Percentiles rank a stretch among this genome's conserved stretches.
Conservation (phyloP, 345 rosid genomes). For the Boechera stricta region DNA sequence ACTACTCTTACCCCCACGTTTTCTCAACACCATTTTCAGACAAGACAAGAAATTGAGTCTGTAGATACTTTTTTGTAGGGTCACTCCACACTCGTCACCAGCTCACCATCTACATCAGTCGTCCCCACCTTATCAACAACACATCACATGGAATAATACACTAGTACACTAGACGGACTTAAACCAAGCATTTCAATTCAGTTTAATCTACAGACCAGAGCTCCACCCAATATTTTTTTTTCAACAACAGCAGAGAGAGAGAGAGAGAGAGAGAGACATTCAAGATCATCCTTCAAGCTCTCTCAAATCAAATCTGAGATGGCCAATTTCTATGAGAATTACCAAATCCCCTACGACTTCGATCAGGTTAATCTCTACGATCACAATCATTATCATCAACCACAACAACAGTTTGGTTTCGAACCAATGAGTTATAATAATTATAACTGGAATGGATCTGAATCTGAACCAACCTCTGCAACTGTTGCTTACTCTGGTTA, state of each 20-base stretch:
- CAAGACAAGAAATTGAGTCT: conserved; percentile 31
- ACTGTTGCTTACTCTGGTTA: conserved; percentile 51
- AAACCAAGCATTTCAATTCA: conserved; percentile 36
- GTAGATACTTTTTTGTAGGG: conserved; percentile 30
- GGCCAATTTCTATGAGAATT: conserved; percentile 37
- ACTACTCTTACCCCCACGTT: conserved; percentile 23
- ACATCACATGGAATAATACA: conserved; percentile 33
- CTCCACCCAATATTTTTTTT: background rate
- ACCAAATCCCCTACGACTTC: conserved; percentile 35
- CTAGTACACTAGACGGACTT: conserved; percentile 26
- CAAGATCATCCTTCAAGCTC: conserved; percentile 29
- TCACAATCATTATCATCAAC: conserved; percentile 23
- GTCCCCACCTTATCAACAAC: conserved; percentile 45
- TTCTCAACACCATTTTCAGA: conserved; percentile 16
- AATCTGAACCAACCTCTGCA: conserved; percentile 33
- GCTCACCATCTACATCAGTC: conserved; percentile 30
- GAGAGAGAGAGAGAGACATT: background rate
- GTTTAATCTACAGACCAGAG: conserved; percentile 5
- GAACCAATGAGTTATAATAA: conserved; percentile 28
- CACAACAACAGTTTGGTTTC: conserved; percentile 14
- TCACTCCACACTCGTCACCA: conserved; percentile 40
- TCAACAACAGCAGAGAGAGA: background rate
- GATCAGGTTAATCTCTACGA: conserved; percentile 37
- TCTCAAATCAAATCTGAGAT: conserved; percentile 22
- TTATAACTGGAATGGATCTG: conserved; percentile 41